Conservation (phyloP, 2,329 filamentous ascomycete genomes). For the Fusarium buharicum region DNA sequence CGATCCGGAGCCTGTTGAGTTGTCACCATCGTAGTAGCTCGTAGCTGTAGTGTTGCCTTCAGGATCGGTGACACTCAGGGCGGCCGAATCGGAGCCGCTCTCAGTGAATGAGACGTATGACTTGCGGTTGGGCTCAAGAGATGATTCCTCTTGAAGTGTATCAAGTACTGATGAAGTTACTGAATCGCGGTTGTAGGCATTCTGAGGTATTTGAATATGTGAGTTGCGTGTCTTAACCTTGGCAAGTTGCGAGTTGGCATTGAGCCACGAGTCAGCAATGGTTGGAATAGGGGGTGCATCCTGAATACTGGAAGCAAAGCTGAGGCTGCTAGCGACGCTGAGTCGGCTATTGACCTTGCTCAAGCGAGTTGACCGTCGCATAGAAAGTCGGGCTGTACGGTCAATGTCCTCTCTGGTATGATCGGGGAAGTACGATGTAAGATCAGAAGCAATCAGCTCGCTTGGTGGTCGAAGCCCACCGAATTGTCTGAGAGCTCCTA, state of each 20-base stretch:
- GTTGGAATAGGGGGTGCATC: slow-evolving; percentile 95
- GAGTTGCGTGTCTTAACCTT: slow-evolving; percentile 58
- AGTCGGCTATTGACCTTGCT: slow-evolving; percentile 93
- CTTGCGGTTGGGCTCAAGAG: slow-evolving; percentile 87
- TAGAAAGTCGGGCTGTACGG: slow-evolving; percentile 90
- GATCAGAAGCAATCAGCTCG: slow-evolving; percentile 95
- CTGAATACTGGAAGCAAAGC: slow-evolving; percentile 89
- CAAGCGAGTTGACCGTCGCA: slow-evolving; percentile 87
- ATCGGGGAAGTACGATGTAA: slow-evolving; percentile 97
- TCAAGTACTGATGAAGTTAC: slow-evolving; percentile 89
- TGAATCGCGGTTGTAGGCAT: slow-evolving; percentile 77
- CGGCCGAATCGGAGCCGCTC: slow-evolving; percentile 75
- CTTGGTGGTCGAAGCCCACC: slow-evolving; percentile 93
- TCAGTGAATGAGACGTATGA: slow-evolving; percentile 93
- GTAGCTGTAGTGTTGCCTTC: slow-evolving; percentile 76
- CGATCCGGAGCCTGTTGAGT: slow-evolving; percentile 76
- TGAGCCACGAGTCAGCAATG: slow-evolving; percentile 93
- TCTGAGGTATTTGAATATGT: slow-evolving; percentile 55
- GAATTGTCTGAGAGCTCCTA: slow-evolving; percentile 76
- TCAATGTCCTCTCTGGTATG: slow-evolving; percentile 95
- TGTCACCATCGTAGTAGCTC: slow-evolving; percentile 87
- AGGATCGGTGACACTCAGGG: slow-evolving; percentile 79
- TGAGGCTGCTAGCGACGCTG: slow-evolving; percentile 92
- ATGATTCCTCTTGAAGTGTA: slow-evolving; percentile 89
- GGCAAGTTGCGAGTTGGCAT: slow-evolving; percentile 54